phyloP scores from a whole-genome alignment of 306 rosid species.

The Glycine soja region DNA sequence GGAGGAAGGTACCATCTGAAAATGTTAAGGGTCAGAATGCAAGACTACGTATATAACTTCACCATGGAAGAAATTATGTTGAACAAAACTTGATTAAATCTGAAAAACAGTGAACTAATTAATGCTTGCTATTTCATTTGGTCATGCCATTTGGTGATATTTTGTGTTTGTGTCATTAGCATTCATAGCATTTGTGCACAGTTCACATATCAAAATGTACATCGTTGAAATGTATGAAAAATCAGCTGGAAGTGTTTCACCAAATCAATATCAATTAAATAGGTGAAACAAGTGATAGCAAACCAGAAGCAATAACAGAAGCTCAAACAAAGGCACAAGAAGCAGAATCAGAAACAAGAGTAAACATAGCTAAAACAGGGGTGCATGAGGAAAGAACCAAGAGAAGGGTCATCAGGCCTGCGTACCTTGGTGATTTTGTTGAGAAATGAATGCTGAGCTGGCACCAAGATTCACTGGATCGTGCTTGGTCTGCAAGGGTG shows the following conservation, averaged over 20 bases:
- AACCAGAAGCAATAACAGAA: no score
- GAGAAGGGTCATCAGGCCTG: no score
- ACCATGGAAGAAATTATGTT: background rate
- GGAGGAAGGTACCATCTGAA: background rate
- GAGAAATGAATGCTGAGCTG: no score
- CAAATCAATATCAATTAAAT: background rate
- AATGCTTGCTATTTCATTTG: background rate
- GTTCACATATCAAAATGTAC: conserved; percentile 20
- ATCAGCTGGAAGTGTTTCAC: background rate
- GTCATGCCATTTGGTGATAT: conserved; percentile 23
- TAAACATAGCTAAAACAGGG: no score
- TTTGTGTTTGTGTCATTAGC: background rate
- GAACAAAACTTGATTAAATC: background rate
- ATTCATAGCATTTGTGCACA: conserved; percentile 9
- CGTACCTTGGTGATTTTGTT: no score
- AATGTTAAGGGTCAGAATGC: background rate
- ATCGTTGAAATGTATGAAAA: conserved; percentile 12
- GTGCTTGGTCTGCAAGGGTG: no score
- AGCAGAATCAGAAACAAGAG: no score
- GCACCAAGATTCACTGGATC: no score
- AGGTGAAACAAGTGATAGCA: background rate
- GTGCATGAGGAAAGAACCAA: no score
- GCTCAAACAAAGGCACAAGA: no score
- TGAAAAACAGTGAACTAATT: background rate
- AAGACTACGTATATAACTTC: background rate